A percentile compares a stretch with the other conserved stretches of the same genome.
These are phyloP conservation scores for Kodamaea neixiangensis DNA, from an alignment of 805 yeast genomes.

Conservation along the genomic window DNA sequence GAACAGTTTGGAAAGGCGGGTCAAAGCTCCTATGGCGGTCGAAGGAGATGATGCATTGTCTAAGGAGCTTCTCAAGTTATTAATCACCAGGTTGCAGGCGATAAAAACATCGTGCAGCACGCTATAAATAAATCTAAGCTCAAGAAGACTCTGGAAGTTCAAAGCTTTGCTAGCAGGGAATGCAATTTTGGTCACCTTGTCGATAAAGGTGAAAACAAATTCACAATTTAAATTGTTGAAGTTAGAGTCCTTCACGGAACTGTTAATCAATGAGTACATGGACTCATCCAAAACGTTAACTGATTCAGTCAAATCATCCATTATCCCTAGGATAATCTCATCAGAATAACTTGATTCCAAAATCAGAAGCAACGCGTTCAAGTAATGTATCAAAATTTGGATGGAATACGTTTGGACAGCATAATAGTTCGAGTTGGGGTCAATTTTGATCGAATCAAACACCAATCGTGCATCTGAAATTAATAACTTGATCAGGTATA, in stretches of 20 bases:
- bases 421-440: neutral
- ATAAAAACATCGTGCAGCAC: neutral
- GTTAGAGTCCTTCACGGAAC: constrained; percentile 2
- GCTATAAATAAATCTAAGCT: neutral
- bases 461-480: neutral
- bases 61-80: constrained; percentile 3
- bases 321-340: neutral
- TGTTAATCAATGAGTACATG: neutral
- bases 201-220: neutral
- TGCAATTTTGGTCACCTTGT: neutral
- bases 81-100: neutral
- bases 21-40: neutral
- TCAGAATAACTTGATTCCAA: constrained; percentile 4
- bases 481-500: constrained; percentile 3
- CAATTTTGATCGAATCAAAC: constrained; percentile 4
- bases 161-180: neutral
- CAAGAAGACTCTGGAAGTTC: neutral
- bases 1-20: neutral
- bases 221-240: neutral
- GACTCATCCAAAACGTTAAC: constrained; percentile 1
- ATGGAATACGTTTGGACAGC: neutral
- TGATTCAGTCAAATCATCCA: neutral
- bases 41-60: neutral
- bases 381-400: constrained; percentile 1
- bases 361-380: neutral